Percentiles rank a stretch among this genome's conserved stretches.
Conservation (phyloP, 2,329 filamentous ascomycete genomes). For the Ciborinia camelliae region DNA sequence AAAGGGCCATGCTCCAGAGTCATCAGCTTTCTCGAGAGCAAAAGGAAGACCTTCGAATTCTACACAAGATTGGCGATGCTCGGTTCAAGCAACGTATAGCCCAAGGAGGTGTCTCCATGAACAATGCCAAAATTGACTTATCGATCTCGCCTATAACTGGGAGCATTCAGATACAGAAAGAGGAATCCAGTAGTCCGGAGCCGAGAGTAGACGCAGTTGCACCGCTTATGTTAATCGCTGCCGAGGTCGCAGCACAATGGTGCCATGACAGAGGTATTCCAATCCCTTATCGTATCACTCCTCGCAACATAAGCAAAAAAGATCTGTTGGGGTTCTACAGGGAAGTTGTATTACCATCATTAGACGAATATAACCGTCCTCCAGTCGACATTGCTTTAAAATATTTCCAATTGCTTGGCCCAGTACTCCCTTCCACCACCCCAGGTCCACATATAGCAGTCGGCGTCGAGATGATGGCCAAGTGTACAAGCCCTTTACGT, state of each 20-base stretch:
- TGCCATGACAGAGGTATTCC: conserved; percentile 56
- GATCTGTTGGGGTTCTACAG: conserved; percentile 31
- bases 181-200: background rate
- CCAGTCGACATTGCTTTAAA: conserved; percentile 20
- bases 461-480: conserved; percentile 59
- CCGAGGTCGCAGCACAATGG: conserved; percentile 59
- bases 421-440: conserved; percentile 49
- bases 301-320: conserved; percentile 27
- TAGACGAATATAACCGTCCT: conserved; percentile 22
- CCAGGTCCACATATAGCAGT: conserved; percentile 56
- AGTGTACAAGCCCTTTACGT: conserved; percentile 63
- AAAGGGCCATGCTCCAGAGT: conserved; percentile 44
- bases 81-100: conserved; percentile 20
- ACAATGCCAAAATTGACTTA: background rate
- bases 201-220: conserved; percentile 16
- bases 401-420: conserved; percentile 45
- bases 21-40: conserved; percentile 44
- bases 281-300: conserved; percentile 51
- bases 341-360: conserved; percentile 28
- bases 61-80: conserved; percentile 49
- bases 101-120: conserved; percentile 17
- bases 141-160: background rate
- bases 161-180: conserved; percentile 5
- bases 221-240: conserved; percentile 57
- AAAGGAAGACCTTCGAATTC: conserved; percentile 46